Base-by-base conservation (phyloP, 2,329 filamentous ascomycete genomes). In the Calonectria pseudoreteaudii region DNA sequence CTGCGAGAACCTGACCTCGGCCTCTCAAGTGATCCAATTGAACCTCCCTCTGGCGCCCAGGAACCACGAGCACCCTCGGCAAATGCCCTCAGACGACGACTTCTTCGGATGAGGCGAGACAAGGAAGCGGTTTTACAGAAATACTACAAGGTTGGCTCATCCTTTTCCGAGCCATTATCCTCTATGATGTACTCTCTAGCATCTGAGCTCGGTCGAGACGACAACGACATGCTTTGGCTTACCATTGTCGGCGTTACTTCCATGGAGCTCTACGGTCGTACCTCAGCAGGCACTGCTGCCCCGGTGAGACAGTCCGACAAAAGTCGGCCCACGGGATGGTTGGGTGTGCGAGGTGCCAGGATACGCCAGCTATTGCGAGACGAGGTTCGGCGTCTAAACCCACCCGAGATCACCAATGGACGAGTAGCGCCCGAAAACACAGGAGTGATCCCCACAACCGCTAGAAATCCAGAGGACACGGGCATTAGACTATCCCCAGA, bases 181-280 rank as follows among this genome's bases (percentile, higher is more conserved):
- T 98, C 96, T 0, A 93, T 98, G 86, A 91, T 98, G 81, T 99
- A 98, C 84, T 97, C 95, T 0, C 89, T 99, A 18, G 97, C 96
- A 1, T 98, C 96, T 1, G 97, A 98, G 82, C 91, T 99, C 9
- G 97, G 97, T 75, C 94, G 96, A 68, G 97, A 98, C 88, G 96
- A 98, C 84, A 99, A 98, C 80, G 96, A 99, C 80, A 88, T 98
- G 28, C 89, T 99, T 18, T 99, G 97, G 97, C 90, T 98, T 72
- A 93, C 95, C 8, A 98, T 98, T 80, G 95, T 99, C 31, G 97
- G 97, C 8, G 95, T 98, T 44, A 95, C 94, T n/a, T 98, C 95
- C 20, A 93, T 98, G 85, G 96, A 98, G 82, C 90, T 98, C 0
- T 98, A 97, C 77, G 96, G 96, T 20, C 93, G 95, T 70, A 96